These are phyloP conservation scores for Platismatia glauca DNA, from an alignment of 495 filamentous ascomycete genomes.

Conservation along the genomic window DNA sequence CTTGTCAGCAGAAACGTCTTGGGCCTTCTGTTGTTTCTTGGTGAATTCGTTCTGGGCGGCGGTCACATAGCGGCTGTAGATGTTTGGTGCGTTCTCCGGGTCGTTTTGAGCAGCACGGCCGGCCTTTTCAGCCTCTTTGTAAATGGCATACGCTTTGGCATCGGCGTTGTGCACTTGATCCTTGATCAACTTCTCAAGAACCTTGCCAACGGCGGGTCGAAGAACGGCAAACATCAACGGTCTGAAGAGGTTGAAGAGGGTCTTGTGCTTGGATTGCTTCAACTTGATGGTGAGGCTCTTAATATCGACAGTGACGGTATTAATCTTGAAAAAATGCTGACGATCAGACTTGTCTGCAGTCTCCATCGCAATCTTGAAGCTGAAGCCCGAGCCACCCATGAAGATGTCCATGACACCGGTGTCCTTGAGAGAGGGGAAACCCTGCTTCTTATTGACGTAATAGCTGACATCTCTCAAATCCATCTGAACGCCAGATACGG, in stretches of 20 bases:
- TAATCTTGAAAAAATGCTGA: slow-evolving; percentile 85
- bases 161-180: slow-evolving; percentile 67
- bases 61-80: slow-evolving; percentile 73
- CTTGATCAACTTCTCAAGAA: slow-evolving; percentile 78
- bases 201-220: slow-evolving; percentile 75
- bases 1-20: slow-evolving; percentile 55
- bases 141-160: slow-evolving; percentile 59
- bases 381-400: slow-evolving; percentile 78
- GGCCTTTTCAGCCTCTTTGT: slow-evolving; percentile 71
- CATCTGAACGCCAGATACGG: slow-evolving; percentile 83
- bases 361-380: slow-evolving; percentile 84
- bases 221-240: slow-evolving; percentile 77
- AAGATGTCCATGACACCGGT: slow-evolving; percentile 84
- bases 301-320: slow-evolving; percentile 76
- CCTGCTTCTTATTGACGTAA: slow-evolving; percentile 91
- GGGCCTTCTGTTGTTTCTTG: slow-evolving; percentile 62
- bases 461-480: slow-evolving; percentile 84
- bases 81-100: slow-evolving; percentile 70
- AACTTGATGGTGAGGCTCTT: slow-evolving; percentile 84
- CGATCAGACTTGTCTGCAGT: slow-evolving; percentile 68
- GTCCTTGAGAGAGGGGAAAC: slow-evolving; percentile 86
- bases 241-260: slow-evolving; percentile 81
- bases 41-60: slow-evolving; percentile 67
- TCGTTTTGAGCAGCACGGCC: slow-evolving; percentile 56
- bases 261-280: slow-evolving; percentile 88